These are phyloP conservation scores for Mesembryanthemum crystallinum DNA, from an alignment of 148 eudicot genomes.

Conservation along the genomic window DNA sequence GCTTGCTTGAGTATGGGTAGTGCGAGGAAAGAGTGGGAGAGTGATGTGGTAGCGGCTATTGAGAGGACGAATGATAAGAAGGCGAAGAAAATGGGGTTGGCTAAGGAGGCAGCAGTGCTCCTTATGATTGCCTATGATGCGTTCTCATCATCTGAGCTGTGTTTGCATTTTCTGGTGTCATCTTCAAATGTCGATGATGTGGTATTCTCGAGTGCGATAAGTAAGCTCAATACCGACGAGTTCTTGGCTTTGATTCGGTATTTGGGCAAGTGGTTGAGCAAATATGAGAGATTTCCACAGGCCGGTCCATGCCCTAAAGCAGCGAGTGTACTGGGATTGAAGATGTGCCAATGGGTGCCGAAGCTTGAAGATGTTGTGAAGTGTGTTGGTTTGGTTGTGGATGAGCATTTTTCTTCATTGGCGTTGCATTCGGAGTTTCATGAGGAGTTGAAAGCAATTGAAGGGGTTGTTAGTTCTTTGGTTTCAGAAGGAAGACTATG, in stretches of 20 bases:
- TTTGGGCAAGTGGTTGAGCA: conserved; percentile 78
- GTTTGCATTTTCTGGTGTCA: conserved; percentile 70
- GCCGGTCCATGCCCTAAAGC: conserved; percentile 50
- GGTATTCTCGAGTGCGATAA: conserved; percentile 55
- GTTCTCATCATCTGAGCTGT: conserved; percentile 55
- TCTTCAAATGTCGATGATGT: conserved; percentile 66
- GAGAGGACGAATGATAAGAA: conserved; percentile 36
- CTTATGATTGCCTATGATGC: conserved; percentile 76
- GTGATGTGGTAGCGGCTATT: conserved; percentile 48
- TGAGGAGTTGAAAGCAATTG: conserved; percentile 58
- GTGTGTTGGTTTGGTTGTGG: conserved; percentile 61
- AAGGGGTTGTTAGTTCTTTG: conserved; percentile 47
- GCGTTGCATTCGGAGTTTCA: conserved; percentile 75
- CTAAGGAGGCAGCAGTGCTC: conserved; percentile 63
- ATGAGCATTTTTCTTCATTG: conserved; percentile 81
- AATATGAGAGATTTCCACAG: conserved; percentile 78
- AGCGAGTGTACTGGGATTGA: conserved; percentile 39
- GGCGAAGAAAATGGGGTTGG: conserved; percentile 35
- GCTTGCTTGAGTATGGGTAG: conserved; percentile 40
- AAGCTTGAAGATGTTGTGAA: conserved; percentile 48
- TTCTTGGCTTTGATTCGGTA: conserved; percentile 58
- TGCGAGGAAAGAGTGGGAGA: conserved; percentile 77
- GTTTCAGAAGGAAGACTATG: conserved; percentile 58
- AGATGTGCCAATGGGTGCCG: conserved; percentile 62
- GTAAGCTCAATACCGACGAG: conserved; percentile 62